Evolutionary conservation across 768 basidiomycete species (phyloP).

Genomic region (Pholiota conissans): DNA sequence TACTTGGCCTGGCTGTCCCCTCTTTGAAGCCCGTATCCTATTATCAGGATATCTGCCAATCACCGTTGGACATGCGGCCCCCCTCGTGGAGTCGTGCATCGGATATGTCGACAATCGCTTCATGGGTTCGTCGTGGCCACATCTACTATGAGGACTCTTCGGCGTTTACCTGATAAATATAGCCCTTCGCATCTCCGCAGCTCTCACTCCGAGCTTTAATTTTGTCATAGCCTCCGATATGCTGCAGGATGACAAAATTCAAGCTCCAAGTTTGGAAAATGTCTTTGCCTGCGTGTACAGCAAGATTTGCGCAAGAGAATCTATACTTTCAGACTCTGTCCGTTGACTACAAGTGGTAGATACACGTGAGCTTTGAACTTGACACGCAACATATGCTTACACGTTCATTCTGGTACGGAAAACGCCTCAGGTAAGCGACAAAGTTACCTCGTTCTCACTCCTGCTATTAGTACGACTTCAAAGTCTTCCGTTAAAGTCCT

Average conservation of each 20-base stretch:
- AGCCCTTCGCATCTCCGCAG: not conserved
- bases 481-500: not conserved
- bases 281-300: no score
- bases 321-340: no score
- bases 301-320: no score
- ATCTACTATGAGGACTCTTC: not conserved
- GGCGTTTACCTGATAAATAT: not conserved
- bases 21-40: not conserved
- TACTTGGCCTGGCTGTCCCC: not conserved
- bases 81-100: not conserved
- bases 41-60: not conserved
- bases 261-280: not conserved
- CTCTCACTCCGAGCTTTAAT: not conserved
- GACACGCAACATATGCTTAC: no score
- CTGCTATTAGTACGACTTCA: no score
- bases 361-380: no score
- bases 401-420: not conserved
- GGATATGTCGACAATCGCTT: not conserved
- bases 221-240: not conserved
- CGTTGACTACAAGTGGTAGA: not conserved
- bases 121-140: not conserved
- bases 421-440: not conserved
- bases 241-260: not conserved
- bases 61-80: not conserved
- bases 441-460: not conserved